Base-by-base conservation (phyloP, 2,329 filamentous ascomycete genomes). In the Sphaceloma murrayae region DNA sequence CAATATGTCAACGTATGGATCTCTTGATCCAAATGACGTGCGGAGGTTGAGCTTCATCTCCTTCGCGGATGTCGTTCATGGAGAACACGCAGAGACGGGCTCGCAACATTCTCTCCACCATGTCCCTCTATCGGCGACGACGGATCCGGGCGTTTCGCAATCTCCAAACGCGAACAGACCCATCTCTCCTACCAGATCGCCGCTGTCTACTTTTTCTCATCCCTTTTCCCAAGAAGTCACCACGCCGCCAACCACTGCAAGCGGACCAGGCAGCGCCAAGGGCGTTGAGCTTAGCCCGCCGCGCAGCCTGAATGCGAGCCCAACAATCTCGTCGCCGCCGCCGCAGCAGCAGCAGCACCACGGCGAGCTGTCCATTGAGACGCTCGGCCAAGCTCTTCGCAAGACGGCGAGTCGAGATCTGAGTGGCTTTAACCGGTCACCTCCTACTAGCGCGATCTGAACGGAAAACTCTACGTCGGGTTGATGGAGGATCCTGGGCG, bases 1-100 rank as follows among this genome's bases (percentile, higher is more conserved):
- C 52, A 70, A 71, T 18, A 77, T 77, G 1, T 84, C 81, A 47
- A 85, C 78, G 58, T 89, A 89, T 60, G 85, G 81, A 22, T 78
- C 80, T 34, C 68, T 89, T 49, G 87, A 94, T 56, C 75, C 73
- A 29, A 73, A 77, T 34, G 88, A 94, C 56, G 76, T 93, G 13
- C 80, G 85, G 34, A 78, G 89, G 16, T 67, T 96, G 50, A 91
- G 84, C 61, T 96, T 96, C 66, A 94, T 96, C 59, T 94, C 87
- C 5, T 96, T 96, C 63, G 88, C 89, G 49, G 89, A 96, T 56
- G 86, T 96, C 7, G 86, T 96, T 30, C 86, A 94, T 59, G 75
- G 81, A 24, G 85, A 91, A 60, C 84, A 89, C 55, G 34, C 36
- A 9, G 49, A 51, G 42, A 42, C 49, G 3, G 34, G 36, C 10